A percentile compares a stretch with the other conserved stretches of the same genome.
phyloP scores from a whole-genome alignment of 2,329 filamentous ascomycete species.

The Exophiala calicioides region DNA sequence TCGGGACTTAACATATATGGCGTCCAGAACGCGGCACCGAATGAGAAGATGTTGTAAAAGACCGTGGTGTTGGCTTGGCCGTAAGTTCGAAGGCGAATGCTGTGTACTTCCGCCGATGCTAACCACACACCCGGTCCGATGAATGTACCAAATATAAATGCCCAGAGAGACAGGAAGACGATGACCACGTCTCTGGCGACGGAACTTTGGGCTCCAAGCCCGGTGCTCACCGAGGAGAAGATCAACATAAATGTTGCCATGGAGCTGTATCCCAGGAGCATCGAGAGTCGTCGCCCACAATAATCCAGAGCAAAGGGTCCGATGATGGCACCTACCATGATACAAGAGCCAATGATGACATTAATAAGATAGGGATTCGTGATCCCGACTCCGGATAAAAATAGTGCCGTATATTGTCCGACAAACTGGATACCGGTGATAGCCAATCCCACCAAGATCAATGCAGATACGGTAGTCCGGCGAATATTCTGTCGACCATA shows the following conservation, averaged over 20 bases:
- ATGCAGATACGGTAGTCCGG: not conserved
- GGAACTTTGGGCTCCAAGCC: not conserved
- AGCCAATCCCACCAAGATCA: not conserved
- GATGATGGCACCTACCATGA: not conserved
- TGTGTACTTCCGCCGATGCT: slow-evolving; percentile 2
- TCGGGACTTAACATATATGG: too few species aligned
- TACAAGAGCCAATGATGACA: not conserved
- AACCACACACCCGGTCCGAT: not conserved
- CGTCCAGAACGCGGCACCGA: too few species aligned
- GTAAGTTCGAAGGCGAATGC: not conserved
- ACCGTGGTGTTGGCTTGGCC: slow-evolving; percentile 1
- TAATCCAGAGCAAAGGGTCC: not conserved
- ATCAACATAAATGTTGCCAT: slow-evolving; percentile 1
- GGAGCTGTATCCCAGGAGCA: not conserved
- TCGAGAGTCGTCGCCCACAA: not conserved
- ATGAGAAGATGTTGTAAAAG: too few species aligned
- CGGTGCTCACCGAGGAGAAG: not conserved
- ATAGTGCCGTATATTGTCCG: not conserved
- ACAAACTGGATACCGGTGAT: not conserved
- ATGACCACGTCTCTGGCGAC: not conserved
- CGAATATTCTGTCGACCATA: not conserved
- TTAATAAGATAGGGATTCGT: slow-evolving; percentile 1
- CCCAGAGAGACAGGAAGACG: not conserved
- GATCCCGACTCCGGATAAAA: not conserved
- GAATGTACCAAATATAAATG: not conserved